A percentile compares a stretch with the other conserved stretches of the same genome.
phyloP scores from a whole-genome alignment of 345 rosid genomes.

The Angophora floribunda region DNA sequence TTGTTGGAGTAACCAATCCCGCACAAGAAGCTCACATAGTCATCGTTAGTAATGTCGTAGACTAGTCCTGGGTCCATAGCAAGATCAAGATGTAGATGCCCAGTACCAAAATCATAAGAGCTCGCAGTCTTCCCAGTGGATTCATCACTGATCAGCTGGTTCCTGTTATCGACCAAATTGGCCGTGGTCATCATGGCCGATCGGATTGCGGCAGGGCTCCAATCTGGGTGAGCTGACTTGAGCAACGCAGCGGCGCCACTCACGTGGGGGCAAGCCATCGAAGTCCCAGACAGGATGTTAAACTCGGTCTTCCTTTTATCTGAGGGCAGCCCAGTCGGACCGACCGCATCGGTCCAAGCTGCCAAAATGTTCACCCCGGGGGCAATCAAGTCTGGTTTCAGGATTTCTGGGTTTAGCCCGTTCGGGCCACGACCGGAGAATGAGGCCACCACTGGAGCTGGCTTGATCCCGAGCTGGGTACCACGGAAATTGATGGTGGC shows the following conservation, averaged over 20 bases:
- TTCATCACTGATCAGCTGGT: conserved; percentile 48
- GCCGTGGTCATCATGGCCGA: conserved; percentile 91
- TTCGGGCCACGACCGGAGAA: conserved; percentile 75
- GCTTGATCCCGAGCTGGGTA: conserved; percentile 63
- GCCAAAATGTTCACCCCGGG: conserved; percentile 79
- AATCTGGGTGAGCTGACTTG: conserved; percentile 68
- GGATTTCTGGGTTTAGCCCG: conserved; percentile 61
- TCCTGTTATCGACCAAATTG: conserved; percentile 33
- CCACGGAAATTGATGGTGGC: conserved; percentile 71
- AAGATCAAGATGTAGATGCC: conserved; percentile 54
- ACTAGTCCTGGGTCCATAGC: conserved; percentile 83
- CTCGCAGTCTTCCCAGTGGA: conserved; percentile 55
- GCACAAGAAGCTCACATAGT: conserved; percentile 62
- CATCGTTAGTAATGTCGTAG: conserved; percentile 52
- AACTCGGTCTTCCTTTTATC: conserved; percentile 62
- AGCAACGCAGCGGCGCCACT: conserved; percentile 83
- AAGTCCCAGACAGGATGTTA: conserved; percentile 76
- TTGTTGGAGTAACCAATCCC: conserved; percentile 58
- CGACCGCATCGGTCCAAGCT: conserved; percentile 70
- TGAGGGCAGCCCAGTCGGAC: conserved; percentile 62
- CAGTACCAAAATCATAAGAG: conserved; percentile 60
- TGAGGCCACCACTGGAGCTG: conserved; percentile 79
- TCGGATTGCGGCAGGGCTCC: conserved; percentile 69
- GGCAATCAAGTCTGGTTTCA: conserved; percentile 82
- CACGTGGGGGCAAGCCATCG: conserved; percentile 82